Conservation (phyloP, 2,329 filamentous ascomycete species). For the Fusarium liriodendri region DNA sequence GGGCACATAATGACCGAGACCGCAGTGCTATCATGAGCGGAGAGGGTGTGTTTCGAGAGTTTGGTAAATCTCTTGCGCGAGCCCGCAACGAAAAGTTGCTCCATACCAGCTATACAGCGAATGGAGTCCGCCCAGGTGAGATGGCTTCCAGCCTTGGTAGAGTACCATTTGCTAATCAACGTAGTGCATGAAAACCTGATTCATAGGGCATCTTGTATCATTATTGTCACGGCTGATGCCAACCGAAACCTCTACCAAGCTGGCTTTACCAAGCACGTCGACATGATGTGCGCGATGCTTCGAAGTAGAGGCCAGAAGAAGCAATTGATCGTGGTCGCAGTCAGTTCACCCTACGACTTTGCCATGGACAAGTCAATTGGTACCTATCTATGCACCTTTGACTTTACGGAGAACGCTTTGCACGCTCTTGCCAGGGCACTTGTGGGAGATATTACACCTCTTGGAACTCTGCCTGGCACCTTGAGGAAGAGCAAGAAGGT, state of each 20-base stretch:
- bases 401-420: slow-evolving; percentile 94
- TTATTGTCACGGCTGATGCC: slow-evolving; percentile 92
- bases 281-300: slow-evolving; percentile 92
- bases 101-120: slow-evolving; percentile 95
- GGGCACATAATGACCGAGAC: slow-evolving; percentile 67
- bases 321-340: slow-evolving; percentile 88
- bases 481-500: slow-evolving; percentile 89
- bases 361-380: slow-evolving; percentile 91
- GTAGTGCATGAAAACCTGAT: slow-evolving; percentile 90
- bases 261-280: slow-evolving; percentile 94
- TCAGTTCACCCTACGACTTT: slow-evolving; percentile 97
- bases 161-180: slow-evolving; percentile 3
- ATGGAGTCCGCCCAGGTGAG: slow-evolving; percentile 82
- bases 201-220: slow-evolving; percentile 85
- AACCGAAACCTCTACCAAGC: slow-evolving; percentile 94
- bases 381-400: slow-evolving; percentile 95
- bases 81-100: slow-evolving; percentile 87
- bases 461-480: slow-evolving; percentile 75
- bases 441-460: slow-evolving; percentile 77
- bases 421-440: slow-evolving; percentile 85
- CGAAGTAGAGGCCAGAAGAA: slow-evolving; percentile 84
- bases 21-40: slow-evolving; percentile 83
- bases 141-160: not conserved
- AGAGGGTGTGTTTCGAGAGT: slow-evolving; percentile 90
- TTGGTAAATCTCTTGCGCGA: slow-evolving; percentile 87